These are phyloP conservation scores for Corynespora cassiicola DNA, from an alignment of 2,329 filamentous ascomycete species.

Conservation along the genomic window DNA sequence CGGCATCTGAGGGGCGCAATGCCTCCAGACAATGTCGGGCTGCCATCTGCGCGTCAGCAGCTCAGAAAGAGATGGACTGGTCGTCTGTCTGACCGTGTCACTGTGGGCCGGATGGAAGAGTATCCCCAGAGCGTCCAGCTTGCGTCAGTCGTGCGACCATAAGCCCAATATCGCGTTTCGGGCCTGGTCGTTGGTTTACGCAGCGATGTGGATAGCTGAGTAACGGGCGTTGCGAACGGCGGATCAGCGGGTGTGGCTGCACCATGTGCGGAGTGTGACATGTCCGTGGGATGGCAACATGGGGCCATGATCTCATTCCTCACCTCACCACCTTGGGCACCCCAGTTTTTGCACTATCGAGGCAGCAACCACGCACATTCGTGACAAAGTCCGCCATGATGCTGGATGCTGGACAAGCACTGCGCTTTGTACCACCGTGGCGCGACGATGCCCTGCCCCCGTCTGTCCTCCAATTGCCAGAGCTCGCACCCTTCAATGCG, in stretches of 20 bases:
- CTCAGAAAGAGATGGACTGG: constrained; percentile 1
- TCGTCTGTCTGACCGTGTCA: not conserved
- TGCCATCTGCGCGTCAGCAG: constrained; percentile 11
- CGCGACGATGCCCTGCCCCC: no score
- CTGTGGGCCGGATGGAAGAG: not conserved
- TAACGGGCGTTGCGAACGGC: not conserved
- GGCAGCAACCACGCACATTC: no score
- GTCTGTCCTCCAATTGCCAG: no score
- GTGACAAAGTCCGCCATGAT: no score
- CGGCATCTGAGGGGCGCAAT: no score
- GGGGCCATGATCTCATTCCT: no score
- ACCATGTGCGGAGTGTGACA: constrained; percentile 8
- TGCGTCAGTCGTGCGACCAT: constrained; percentile 1
- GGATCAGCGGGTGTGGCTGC: constrained; percentile 15
- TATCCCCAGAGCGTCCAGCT: not conserved
- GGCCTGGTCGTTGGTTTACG: not conserved
- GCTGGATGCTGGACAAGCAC: no score
- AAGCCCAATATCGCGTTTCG: constrained; percentile 4
- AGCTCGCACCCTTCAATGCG: no score
- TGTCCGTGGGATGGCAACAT: not conserved
- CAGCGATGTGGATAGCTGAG: constrained; percentile 1
- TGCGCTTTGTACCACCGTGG: no score
- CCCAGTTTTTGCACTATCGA: no score
- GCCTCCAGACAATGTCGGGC: no score
- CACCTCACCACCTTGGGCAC: no score